A percentile compares a stretch with the other conserved stretches of the same genome.
Conservation (phyloP, 768 basidiomycete species). For the Auricularia sp. region DNA sequence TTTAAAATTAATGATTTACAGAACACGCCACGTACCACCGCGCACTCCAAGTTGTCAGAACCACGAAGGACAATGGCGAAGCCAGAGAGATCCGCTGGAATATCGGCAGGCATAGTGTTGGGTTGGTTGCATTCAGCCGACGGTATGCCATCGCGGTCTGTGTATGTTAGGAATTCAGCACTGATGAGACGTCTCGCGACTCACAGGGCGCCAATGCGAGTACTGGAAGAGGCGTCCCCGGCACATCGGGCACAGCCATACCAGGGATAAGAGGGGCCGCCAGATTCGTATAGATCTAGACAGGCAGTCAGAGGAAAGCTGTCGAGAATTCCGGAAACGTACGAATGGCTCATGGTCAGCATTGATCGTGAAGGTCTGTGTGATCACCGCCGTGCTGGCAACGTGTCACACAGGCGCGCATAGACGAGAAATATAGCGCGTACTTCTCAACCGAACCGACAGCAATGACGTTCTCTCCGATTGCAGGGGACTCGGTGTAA, state of each 20-base stretch:
- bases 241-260: neutral
- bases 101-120: neutral
- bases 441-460: conserved; percentile 9
- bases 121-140: neutral
- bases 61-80: neutral
- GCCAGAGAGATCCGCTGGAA: neutral
- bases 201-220: neutral
- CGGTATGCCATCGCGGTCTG: neutral
- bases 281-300: neutral
- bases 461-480: conserved; percentile 3
- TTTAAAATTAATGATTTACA: neutral
- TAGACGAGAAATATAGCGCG: neutral
- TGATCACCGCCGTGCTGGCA: neutral
- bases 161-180: neutral
- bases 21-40: neutral
- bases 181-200: neutral
- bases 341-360: neutral
- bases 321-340: neutral
- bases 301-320: neutral
- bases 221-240: neutral
- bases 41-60: neutral
- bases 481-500: neutral
- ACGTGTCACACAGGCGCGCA: neutral
- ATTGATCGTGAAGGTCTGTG: neutral
- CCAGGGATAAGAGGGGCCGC: neutral